phyloP scores from a whole-genome alignment of 2,329 filamentous ascomycete species.

The Cladosporium sp. region DNA sequence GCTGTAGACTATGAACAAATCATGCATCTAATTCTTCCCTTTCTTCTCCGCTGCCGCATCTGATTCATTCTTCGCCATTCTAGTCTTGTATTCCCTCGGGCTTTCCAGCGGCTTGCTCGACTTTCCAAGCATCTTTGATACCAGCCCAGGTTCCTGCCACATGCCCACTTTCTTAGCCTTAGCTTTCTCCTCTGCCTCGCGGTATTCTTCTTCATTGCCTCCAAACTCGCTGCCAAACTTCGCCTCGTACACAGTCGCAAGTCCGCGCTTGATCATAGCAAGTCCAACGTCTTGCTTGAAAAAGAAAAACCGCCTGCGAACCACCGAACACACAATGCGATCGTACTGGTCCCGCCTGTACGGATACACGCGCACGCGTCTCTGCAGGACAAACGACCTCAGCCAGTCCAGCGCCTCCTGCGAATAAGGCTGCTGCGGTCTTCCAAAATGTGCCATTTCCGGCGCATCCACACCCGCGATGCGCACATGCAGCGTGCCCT shows the following conservation, averaged over 20 bases:
- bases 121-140: slow-evolving; percentile 44
- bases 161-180: slow-evolving; percentile 47
- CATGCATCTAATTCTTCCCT: neutral
- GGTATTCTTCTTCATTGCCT: slow-evolving; percentile 56
- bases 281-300: slow-evolving; percentile 76
- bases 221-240: slow-evolving; percentile 89
- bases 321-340: slow-evolving; percentile 81
- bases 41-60: neutral
- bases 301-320: slow-evolving; percentile 38
- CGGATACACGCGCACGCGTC: slow-evolving; percentile 74
- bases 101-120: slow-evolving; percentile 63
- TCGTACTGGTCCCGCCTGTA: slow-evolving; percentile 89
- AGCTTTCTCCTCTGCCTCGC: slow-evolving; percentile 53
- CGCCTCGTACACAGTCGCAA: slow-evolving; percentile 91
- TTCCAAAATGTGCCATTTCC: slow-evolving; percentile 87
- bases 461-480: slow-evolving; percentile 91
- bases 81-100: slow-evolving; percentile 79
- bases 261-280: slow-evolving; percentile 78
- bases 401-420: slow-evolving; percentile 79
- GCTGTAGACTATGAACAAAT: neutral
- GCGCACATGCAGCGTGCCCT: slow-evolving; percentile 66
- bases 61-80: slow-evolving; percentile 38
- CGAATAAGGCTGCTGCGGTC: slow-evolving; percentile 76
- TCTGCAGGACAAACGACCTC: slow-evolving; percentile 63
- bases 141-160: slow-evolving; percentile 54